Evolutionary conservation across 306 rosid species (phyloP), one percentile per base, ranked within the genome.

Genomic region (Crataegus laevigata): DNA sequence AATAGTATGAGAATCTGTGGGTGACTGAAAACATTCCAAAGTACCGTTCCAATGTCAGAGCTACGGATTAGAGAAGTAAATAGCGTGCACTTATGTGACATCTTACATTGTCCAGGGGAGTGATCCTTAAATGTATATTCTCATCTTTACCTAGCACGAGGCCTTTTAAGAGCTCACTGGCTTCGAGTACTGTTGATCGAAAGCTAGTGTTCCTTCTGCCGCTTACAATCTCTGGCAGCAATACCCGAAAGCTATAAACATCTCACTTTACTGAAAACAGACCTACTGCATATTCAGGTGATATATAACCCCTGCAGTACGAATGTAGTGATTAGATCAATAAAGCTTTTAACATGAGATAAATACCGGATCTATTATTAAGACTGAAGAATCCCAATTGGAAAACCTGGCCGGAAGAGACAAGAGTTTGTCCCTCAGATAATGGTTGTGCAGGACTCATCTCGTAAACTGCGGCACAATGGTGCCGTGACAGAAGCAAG

Each of bases 251-350:
- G 76, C 98, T 93, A 70, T 93, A 93, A 13, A 93, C 98, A 34
- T 93, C 98, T 4, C 93, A 93, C 79, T 93, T 93, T 2, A 88
- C 89, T 5, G 97, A 93, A 80, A 93, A 89, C 42, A 91, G 80
- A 71, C 98, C 97, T 84, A 93, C 91, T 66, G 96, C 98, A 74
- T 93, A 93, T 77, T 93, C 98, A 0, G 98, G 98, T 0, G 98
- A 73, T 91, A 93, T 93, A 61, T 26, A 1, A 2, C 28, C 28
- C 28, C 28, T 26, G 28, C 28, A 26, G 28, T 26, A 26, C 2
- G 28, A 26, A 26, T 93, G 90, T 75, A 32, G 2, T 12, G 63
- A 51, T 59, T 38, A 77, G 85, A 76, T 87, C 71, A 76, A 77
- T 38, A 14, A 55, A 76, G n/a, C 28, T 52, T 70, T 57, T n/a